Evolutionary conservation across 352 stramenopile species (phyloP), one percentile per base, ranked within the genome.

Genomic region (Globisporangium uncinulatum): DNA sequence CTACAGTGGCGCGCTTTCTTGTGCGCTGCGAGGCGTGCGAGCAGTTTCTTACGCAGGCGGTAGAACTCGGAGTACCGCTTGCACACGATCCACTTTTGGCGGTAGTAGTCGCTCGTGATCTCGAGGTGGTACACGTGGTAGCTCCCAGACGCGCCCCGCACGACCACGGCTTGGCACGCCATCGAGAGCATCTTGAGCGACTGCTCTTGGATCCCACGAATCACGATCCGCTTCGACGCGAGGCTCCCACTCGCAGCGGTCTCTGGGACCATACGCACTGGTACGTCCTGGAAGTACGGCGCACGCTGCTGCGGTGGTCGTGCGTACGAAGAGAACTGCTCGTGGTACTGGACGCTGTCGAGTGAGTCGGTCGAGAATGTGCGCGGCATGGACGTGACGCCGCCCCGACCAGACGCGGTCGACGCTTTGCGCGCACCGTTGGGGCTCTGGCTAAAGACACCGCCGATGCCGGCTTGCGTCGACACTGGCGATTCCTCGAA

Each of bases 61-160:
- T 94, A 83, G 61, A 94, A 87, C 63, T 94, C 84, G 20, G 84
- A 94, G 66, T 90, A 94, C 46, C 84, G 82, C 64, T 94, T 91
- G 74, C 84, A 94, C 13, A 90, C 84, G 59, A 94, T 76, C 84
- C 84, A 94, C 61, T 89, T 89, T 59, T 94, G 84, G 61, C 92
- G 90, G 79, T 94, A 94, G 62, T 77, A 94, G 54, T 94, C 84
- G 65, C 82, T 91, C 19, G 84, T 89, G 70, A 94, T 89, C 61
- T 91, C 83, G 34, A 94, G 36, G 61, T 94, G 84, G 62, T 94
- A 94, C 5, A 88, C 82, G 59, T 87, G 89, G 70, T 94, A 94
- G 59, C 68, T 87, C 39, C 79, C 80, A 7, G 84, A 89, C 4
- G 79, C 75, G 15, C 79, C 80, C 53, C 84, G 80, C 53, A 94